Conservation (phyloP, 306 rosid species). For the Vicia faba region DNA sequence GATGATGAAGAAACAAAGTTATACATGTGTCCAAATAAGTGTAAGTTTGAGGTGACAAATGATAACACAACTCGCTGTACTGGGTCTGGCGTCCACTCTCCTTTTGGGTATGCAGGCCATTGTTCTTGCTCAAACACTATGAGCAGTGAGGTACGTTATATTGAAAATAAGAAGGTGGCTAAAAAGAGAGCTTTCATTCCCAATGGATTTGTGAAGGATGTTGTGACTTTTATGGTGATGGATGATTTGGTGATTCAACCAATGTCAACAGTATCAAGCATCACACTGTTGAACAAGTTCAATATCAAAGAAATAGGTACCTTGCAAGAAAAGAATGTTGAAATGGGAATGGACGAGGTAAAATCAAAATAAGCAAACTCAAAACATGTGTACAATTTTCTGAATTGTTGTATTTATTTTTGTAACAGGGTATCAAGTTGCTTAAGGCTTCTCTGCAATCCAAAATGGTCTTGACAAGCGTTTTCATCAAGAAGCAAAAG, state of each 20-base stretch:
- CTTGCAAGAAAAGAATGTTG: conserved; percentile 40
- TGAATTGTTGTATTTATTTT: neutral
- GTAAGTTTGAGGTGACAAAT: neutral
- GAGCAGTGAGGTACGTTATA: too few species aligned
- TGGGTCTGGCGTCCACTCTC: too few species aligned
- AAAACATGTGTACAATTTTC: neutral
- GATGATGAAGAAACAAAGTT: neutral
- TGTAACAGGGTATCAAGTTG: conserved; percentile 13
- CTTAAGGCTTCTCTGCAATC: conserved; percentile 36
- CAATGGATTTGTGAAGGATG: conserved; percentile 38
- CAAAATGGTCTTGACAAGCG: too few species aligned
- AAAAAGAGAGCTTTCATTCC: neutral
- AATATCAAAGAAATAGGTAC: conserved; percentile 38
- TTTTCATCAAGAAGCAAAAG: too few species aligned
- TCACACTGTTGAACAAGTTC: conserved; percentile 37
- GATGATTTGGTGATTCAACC: conserved; percentile 46
- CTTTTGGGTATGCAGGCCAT: neutral
- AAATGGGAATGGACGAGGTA: conserved; percentile 42
- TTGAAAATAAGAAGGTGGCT: too few species aligned
- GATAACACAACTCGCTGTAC: neutral
- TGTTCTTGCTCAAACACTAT: too few species aligned
- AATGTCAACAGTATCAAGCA: conserved; percentile 44
- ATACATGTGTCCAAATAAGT: neutral
- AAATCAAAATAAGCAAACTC: neutral
- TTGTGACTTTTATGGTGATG: conserved; percentile 47